Conservation (phyloP, 2,329 filamentous ascomycete genomes). For the Bimuria novae-zelandiae region DNA sequence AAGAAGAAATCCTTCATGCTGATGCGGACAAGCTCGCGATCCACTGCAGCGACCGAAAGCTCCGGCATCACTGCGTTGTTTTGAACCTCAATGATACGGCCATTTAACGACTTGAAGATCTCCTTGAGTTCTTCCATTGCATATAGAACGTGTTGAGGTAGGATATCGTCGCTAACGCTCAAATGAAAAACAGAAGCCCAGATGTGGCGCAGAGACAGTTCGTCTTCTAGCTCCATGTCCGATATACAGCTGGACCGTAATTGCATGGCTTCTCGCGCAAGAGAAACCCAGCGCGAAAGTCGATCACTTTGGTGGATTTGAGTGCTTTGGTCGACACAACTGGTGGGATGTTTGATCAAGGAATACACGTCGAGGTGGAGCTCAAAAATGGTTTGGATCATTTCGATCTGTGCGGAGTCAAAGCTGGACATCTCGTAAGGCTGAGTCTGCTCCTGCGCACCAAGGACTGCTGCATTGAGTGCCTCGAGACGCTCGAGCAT, state of each 20-base stretch:
- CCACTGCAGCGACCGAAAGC: conserved; percentile 79
- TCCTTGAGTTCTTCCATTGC: conserved; percentile 67
- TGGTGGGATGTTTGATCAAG: conserved; percentile 64
- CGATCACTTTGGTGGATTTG: conserved; percentile 61
- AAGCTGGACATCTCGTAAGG: conserved; percentile 28
- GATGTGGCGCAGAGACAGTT: conserved; percentile 63
- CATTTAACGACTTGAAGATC: conserved; percentile 55
- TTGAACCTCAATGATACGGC: conserved; percentile 64
- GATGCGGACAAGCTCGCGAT: conserved; percentile 87
- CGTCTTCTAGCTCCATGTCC: conserved; percentile 33
- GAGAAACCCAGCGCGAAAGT: conserved; percentile 62
- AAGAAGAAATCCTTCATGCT: conserved; percentile 97
- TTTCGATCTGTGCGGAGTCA: conserved; percentile 52
- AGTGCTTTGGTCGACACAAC: conserved; percentile 58
- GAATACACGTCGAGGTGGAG: conserved; percentile 69
- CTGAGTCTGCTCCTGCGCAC: conserved; percentile 18
- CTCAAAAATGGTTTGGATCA: conserved; percentile 67
- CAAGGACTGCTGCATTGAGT: conserved; percentile 36
- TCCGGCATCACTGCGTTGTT: conserved; percentile 92
- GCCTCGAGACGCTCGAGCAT: conserved; percentile 42
- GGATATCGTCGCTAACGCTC: conserved; percentile 59
- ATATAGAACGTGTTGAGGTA: conserved; percentile 63
- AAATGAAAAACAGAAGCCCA: conserved; percentile 69
- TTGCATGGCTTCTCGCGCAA: conserved; percentile 61
- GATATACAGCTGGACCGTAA: conserved; percentile 34